Evolutionary conservation across 495 filamentous ascomycete genomes (phyloP).

Genomic region (Astrothelium subdiscretum): DNA sequence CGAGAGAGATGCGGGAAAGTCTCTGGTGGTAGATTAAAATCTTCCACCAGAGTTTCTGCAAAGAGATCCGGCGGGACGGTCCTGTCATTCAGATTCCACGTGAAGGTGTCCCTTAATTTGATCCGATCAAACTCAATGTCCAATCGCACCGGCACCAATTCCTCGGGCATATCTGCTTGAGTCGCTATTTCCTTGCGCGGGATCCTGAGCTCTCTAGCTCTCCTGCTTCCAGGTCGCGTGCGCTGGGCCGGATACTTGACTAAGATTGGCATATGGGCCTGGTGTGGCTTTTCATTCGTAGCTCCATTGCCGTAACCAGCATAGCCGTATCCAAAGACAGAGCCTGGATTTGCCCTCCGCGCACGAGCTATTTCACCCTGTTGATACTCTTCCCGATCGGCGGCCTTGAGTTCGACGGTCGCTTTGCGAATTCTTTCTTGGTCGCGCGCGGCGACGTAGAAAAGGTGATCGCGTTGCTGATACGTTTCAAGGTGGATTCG

Average conservation of each 20-base stretch:
- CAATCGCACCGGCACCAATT: constrained; percentile 79
- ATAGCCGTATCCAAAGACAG: constrained; percentile 70
- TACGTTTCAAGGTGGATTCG: constrained; percentile 54
- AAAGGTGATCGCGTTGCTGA: constrained; percentile 61
- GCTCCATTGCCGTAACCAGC: constrained; percentile 77
- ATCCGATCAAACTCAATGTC: constrained; percentile 95
- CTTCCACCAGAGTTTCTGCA: constrained; percentile 80
- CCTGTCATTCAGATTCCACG: constrained; percentile 93
- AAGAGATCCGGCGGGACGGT: constrained; percentile 68
- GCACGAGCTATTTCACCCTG: constrained; percentile 35
- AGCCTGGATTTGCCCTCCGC: constrained; percentile 44
- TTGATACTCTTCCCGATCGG: constrained; percentile 45
- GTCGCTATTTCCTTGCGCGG: constrained; percentile 64
- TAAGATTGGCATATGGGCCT: constrained; percentile 17
- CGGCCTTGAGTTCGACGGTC: constrained; percentile 17
- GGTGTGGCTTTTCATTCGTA: constrained; percentile 50
- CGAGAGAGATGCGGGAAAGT: constrained; percentile 53
- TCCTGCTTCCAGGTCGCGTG: constrained; percentile 60
- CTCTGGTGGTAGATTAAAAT: constrained; percentile 67
- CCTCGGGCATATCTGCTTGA: constrained; percentile 81
- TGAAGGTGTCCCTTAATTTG: constrained; percentile 93
- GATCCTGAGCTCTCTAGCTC: constrained; percentile 57
- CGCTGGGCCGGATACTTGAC: constrained; percentile 67
- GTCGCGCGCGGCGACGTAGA: constrained; percentile 50
- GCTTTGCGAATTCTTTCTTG: constrained; percentile 24